Evolutionary conservation across 768 basidiomycete genomes (phyloP).

Genomic region (Psilocybe cubensis): DNA sequence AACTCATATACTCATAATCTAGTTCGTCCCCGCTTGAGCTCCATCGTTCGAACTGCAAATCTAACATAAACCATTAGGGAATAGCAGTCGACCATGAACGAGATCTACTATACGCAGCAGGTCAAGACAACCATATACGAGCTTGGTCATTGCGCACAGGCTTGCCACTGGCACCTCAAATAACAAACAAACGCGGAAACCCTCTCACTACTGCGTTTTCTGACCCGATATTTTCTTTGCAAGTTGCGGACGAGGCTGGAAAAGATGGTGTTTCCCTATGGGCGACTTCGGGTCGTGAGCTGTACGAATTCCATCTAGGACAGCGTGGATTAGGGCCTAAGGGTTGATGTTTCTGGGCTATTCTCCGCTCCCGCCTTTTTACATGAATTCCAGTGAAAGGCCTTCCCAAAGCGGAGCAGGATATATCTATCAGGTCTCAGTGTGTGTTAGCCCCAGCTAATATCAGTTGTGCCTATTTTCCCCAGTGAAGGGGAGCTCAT

Average conservation of each 20-base stretch:
- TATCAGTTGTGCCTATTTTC: too few species aligned
- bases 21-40: conserved; percentile 39
- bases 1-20: conserved; percentile 55
- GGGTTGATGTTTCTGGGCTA: background rate
- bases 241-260: conserved; percentile 45
- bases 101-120: conserved; percentile 68
- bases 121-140: conserved; percentile 65
- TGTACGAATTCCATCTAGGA: conserved; percentile 57
- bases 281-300: conserved; percentile 47
- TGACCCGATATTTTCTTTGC: conserved; percentile 48
- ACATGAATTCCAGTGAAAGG: too few species aligned
- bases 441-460: too few species aligned
- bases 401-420: too few species aligned
- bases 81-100: conserved; percentile 59
- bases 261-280: conserved; percentile 48
- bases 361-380: too few species aligned
- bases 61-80: conserved; percentile 48
- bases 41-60: too few species aligned
- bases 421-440: too few species aligned
- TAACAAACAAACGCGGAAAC: conserved; percentile 17
- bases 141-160: conserved; percentile 72
- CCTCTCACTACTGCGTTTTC: conserved; percentile 39
- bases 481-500: too few species aligned
- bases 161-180: conserved; percentile 32
- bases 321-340: conserved; percentile 22